Base-by-base conservation (phyloP, 2,329 filamentous ascomycete species). In the Fusarium solani-melongenae region DNA sequence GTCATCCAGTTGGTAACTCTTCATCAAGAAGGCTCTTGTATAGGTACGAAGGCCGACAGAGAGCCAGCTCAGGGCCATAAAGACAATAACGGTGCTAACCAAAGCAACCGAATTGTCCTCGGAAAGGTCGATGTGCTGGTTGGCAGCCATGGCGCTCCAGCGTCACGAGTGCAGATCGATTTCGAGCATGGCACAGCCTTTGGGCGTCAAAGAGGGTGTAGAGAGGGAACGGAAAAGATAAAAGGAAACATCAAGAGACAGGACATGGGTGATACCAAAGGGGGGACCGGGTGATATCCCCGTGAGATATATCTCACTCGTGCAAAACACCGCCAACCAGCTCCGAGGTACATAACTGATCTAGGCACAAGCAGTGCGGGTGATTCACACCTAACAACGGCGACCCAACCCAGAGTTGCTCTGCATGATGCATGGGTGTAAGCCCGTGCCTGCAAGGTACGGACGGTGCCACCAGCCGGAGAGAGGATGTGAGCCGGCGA, bases 1-100 rank as follows among this genome's bases (percentile, higher is more conserved):
- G 80, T 89, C 87, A 77, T 89, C 87, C n/a, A 80, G 69, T 73
- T 86, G 82, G 64, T 88, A 86, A 60, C 80, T 80, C 39, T 84
- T 85, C 69, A 84, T 86, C 70, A 87, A 75, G 24, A 83, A 78
- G 6, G 78, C 79, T 66, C 85, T 81, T 14, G 85, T 86, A 76
- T 86, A 87, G n/a, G 78, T 82, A 64, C 86, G 81, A 49, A 87
- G 76, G 15, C 79, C 76, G 39, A 87, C 82, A 31, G 85, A 83
- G 14, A 86, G 62, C 81, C 83, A 86, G 56, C 81, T 85, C 20
- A 86, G 69, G 20, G 70, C 71, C 53, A 87, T 79, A 51, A 87
- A 81, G 17, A 80, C 67, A 39, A 80, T 74, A 44, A 81, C 81
- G 29, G 83, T 82, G 65, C 66, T 78, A 27, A 86, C 76, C 61